A percentile compares a stretch with the other conserved stretches of the same genome.
phyloP scores from a whole-genome alignment of 2,329 filamentous ascomycete genomes.

The Neonectria hederae region DNA sequence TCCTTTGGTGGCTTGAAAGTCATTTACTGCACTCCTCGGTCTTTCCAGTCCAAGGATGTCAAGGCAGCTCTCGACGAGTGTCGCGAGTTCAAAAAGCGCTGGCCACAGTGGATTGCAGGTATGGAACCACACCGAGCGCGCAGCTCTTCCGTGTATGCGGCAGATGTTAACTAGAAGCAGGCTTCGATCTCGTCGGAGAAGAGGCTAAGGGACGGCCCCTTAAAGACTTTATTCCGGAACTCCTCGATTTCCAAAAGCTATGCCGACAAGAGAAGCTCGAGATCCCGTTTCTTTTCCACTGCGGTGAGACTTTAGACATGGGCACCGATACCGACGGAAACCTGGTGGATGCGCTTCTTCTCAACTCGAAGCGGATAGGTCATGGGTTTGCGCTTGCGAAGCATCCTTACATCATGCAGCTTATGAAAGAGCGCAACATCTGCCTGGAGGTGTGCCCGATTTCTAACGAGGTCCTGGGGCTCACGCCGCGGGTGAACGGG shows the following conservation, averaged over 20 bases:
- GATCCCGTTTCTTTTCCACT: conserved; percentile 80
- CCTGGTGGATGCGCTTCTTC: conserved; percentile 72
- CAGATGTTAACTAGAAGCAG: conserved; percentile 45
- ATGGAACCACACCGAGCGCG: conserved; percentile 35
- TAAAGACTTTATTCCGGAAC: conserved; percentile 61
- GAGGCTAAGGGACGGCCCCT: conserved; percentile 70
- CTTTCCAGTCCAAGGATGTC: conserved; percentile 61
- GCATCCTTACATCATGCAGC: conserved; percentile 72
- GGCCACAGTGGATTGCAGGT: conserved; percentile 71
- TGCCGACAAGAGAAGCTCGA: conserved; percentile 60
- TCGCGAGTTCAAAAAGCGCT: conserved; percentile 65
- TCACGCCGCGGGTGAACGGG: conserved; percentile 71
- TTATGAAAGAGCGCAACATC: conserved; percentile 70
- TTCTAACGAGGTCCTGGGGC: conserved; percentile 78
- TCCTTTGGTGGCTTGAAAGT: conserved; percentile 74
- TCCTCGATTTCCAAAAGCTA: conserved; percentile 64
- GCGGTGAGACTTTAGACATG: conserved; percentile 76
- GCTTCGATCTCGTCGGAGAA: conserved; percentile 77
- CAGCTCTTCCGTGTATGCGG: not conserved
- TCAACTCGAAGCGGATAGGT: conserved; percentile 75
- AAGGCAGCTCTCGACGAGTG: conserved; percentile 67
- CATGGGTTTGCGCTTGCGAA: conserved; percentile 76
- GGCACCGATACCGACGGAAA: conserved; percentile 74
- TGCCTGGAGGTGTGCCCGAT: conserved; percentile 82
- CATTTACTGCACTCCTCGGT: conserved; percentile 76